phyloP scores from a whole-genome alignment of 2,329 filamentous ascomycete genomes.

The Venturia carpophila region DNA sequence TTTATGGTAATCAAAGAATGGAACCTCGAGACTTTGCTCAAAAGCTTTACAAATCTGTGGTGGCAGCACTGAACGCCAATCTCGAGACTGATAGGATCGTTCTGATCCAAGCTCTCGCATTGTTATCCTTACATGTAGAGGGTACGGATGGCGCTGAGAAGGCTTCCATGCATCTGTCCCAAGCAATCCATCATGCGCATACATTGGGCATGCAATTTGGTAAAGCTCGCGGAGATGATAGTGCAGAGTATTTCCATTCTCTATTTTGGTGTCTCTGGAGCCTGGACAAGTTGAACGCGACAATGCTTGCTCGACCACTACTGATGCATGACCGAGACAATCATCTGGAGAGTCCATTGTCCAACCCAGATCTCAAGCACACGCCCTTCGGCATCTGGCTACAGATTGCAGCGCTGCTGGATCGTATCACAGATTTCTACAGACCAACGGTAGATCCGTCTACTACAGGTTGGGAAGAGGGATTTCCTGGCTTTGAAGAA shows the following conservation, averaged over 20 bases:
- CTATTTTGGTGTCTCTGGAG: conserved; percentile 45
- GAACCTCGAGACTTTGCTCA: conserved; percentile 39
- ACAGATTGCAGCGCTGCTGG: conserved; percentile 37
- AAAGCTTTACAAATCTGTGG: conserved; percentile 37
- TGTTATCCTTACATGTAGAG: conserved; percentile 42
- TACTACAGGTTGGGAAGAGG: conserved; percentile 41
- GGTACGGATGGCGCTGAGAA: conserved; percentile 41
- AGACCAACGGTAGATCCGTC: conserved; percentile 35
- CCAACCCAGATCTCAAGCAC: conserved; percentile 36
- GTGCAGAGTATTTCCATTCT: conserved; percentile 36
- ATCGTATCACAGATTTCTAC: conserved; percentile 42
- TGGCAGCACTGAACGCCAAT: conserved; percentile 35
- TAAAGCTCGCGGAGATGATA: conserved; percentile 25
- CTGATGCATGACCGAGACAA: conserved; percentile 43
- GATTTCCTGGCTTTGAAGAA: conserved; percentile 39
- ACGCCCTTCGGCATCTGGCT: conserved; percentile 44
- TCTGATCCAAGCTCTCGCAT: conserved; percentile 39
- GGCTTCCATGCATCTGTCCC: conserved; percentile 39
- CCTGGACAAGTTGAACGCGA: conserved; percentile 41
- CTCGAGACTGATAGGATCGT: conserved; percentile 39
- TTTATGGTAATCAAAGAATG: conserved; percentile 30
- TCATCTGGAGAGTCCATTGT: conserved; percentile 35
- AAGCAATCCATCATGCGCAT: conserved; percentile 44
- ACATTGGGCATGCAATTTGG: conserved; percentile 42
- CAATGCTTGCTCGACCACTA: conserved; percentile 40